A percentile compares a stretch with the other conserved stretches of the same genome.
Evolutionary conservation across 257 asterid species (phyloP).

Genomic region (Solanum chmielewskii): DNA sequence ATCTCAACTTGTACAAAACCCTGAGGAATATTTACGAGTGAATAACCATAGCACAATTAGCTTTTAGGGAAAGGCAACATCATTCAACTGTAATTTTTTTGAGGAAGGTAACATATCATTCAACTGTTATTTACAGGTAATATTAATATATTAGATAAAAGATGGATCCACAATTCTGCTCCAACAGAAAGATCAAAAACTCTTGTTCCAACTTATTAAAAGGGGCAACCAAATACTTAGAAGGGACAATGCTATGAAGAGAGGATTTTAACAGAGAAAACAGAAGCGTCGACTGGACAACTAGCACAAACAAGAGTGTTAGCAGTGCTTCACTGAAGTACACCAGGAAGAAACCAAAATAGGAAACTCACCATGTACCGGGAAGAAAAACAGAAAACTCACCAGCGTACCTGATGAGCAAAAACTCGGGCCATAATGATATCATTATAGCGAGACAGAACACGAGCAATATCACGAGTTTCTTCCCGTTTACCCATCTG

Average conservation of each 20-base stretch:
- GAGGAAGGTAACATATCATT: background rate
- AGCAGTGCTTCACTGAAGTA: background rate
- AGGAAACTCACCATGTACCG: slow-evolving; percentile 26
- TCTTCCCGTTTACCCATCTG: slow-evolving; percentile 99
- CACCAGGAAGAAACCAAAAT: background rate
- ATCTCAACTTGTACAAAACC: background rate
- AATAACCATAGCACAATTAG: background rate
- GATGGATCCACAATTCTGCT: background rate
- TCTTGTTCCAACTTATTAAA: background rate
- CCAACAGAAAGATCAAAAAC: background rate
- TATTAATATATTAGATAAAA: background rate
- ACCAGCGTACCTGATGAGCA: slow-evolving; percentile 93
- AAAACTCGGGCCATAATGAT: slow-evolving; percentile 97
- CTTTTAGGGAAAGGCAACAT: background rate
- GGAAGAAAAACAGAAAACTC: slow-evolving; percentile 17
- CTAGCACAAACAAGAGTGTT: background rate
- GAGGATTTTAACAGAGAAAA: background rate
- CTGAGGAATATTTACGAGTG: background rate
- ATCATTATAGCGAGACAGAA: slow-evolving; percentile 87
- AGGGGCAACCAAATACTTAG: background rate
- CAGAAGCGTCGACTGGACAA: background rate
- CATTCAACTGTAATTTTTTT: background rate
- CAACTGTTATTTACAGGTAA: background rate
- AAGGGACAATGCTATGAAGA: background rate
- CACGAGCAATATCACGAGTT: slow-evolving; percentile 97